Evolutionary conservation across 768 basidiomycete species (phyloP).

Genomic region (Macrocybe gigantea): DNA sequence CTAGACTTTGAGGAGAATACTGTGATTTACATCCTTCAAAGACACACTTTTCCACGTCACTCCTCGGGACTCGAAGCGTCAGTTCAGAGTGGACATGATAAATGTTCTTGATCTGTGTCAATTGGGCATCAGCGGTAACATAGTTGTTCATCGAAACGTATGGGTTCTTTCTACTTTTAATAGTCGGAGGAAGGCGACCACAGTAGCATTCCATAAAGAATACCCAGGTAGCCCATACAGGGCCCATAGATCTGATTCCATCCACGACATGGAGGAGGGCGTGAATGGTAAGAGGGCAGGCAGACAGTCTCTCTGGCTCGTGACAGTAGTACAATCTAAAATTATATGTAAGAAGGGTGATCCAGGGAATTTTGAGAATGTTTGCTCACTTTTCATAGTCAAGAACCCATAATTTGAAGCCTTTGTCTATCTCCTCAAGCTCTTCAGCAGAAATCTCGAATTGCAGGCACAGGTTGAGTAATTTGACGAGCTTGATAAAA

Average conservation of each 20-base stretch:
- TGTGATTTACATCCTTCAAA: not conserved
- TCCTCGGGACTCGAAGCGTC: constrained; percentile 5
- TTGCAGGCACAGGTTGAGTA: constrained; percentile 30
- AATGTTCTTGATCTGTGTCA: constrained; percentile 22
- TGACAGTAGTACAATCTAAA: too few species aligned
- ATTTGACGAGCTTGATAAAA: constrained; percentile 30
- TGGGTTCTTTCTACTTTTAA: constrained; percentile 24
- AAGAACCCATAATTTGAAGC: not conserved
- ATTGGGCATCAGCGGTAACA: constrained; percentile 21
- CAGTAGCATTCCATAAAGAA: constrained; percentile 35
- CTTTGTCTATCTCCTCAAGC: not conserved
- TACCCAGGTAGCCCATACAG: constrained; percentile 32
- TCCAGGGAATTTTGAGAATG: too few species aligned
- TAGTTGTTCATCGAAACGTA: constrained; percentile 22
- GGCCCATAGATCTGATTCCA: constrained; percentile 24
- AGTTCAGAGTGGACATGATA: constrained; percentile 20
- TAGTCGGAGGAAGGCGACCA: constrained; percentile 17
- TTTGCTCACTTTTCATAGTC: constrained; percentile 4
- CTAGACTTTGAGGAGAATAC: constrained; percentile 9
- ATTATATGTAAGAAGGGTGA: not conserved
- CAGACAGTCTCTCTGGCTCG: too few species aligned
- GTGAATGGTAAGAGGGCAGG: constrained; percentile 15
- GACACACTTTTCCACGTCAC: too few species aligned
- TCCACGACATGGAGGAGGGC: constrained; percentile 26
- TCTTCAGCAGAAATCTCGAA: constrained; percentile 19